These are phyloP conservation scores for Colletotrichum chlorophyti DNA, from an alignment of 2,329 filamentous ascomycete species.

Conservation along the genomic window DNA sequence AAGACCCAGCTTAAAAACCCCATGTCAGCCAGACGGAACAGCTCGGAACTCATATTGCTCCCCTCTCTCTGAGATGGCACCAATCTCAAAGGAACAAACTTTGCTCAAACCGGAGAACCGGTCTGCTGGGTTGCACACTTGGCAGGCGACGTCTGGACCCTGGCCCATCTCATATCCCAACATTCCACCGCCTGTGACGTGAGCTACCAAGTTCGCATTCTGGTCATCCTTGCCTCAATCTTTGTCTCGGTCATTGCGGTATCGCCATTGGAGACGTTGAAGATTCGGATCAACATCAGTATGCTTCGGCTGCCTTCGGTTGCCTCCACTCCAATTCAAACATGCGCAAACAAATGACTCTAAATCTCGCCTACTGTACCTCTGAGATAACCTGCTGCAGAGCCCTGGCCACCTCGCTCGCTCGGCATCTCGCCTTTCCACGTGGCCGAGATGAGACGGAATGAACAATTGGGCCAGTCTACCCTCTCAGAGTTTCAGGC, in stretches of 20 bases:
- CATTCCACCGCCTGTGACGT: no score
- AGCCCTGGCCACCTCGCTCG: neutral
- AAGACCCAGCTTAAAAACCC: neutral
- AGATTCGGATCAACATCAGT: neutral
- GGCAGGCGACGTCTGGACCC: slow-evolving; percentile 13
- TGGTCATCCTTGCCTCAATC: neutral
- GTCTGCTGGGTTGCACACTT: slow-evolving; percentile 21
- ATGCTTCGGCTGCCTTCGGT: neutral
- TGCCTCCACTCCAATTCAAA: neutral
- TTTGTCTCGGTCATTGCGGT: neutral
- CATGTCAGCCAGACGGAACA: neutral
- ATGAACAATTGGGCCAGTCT: slow-evolving; percentile 3
- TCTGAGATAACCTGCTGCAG: neutral
- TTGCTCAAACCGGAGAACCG: slow-evolving; percentile 12
- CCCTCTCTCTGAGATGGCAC: neutral
- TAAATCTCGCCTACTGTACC: neutral
- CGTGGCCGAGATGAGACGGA: slow-evolving; percentile 26
- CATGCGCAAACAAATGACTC: neutral
- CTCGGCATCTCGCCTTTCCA: slow-evolving; percentile 25
- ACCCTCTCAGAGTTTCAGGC: slow-evolving; percentile 19
- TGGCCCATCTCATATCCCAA: neutral
- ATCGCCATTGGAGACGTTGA: neutral
- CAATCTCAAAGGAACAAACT: neutral
- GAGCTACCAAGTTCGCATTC: slow-evolving; percentile 6
- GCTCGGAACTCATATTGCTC: neutral